Evolutionary conservation across 345 rosid species (phyloP).

Genomic region (Nephelium lappaceum): DNA sequence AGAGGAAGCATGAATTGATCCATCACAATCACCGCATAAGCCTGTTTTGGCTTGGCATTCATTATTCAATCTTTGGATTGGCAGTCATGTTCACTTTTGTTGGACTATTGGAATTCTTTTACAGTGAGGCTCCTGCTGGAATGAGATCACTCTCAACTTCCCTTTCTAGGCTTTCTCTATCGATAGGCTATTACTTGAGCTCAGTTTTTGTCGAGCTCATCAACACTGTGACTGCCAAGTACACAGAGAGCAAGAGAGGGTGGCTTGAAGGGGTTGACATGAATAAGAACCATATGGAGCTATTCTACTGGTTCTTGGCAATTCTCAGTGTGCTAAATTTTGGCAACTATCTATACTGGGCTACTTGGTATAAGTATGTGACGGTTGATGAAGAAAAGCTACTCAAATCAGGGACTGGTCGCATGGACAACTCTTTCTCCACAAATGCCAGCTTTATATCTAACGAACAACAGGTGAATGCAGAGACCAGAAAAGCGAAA

Average conservation of each 20-base stretch:
- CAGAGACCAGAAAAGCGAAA: neutral
- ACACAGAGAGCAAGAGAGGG: conserved; percentile 5
- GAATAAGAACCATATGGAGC: conserved; percentile 33
- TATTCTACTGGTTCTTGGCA: conserved; percentile 42
- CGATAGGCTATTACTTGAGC: conserved; percentile 40
- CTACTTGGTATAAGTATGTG: conserved; percentile 39
- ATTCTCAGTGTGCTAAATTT: conserved; percentile 32
- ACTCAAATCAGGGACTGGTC: conserved; percentile 5
- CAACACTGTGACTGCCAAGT: conserved; percentile 20
- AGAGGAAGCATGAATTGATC: conserved; percentile 28
- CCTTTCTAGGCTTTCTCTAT: conserved; percentile 34
- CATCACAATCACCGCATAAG: conserved; percentile 28
- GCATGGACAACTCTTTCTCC: neutral
- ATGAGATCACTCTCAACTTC: conserved; percentile 45
- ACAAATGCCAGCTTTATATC: conserved; percentile 3
- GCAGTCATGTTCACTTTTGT: conserved; percentile 46
- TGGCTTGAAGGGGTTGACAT: conserved; percentile 40
- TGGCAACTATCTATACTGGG: conserved; percentile 35
- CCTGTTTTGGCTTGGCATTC: conserved; percentile 41
- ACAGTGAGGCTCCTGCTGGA: conserved; percentile 32
- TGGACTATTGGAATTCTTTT: conserved; percentile 46
- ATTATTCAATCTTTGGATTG: conserved; percentile 36
- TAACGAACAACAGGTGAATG: conserved; percentile 8
- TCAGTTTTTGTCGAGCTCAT: conserved; percentile 27
- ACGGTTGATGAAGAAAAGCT: conserved; percentile 16